Percentiles rank a stretch among this genome's conserved stretches.
These are phyloP conservation scores for Alnus rubra DNA, from an alignment of 306 rosid genomes.

Conservation along the genomic window DNA sequence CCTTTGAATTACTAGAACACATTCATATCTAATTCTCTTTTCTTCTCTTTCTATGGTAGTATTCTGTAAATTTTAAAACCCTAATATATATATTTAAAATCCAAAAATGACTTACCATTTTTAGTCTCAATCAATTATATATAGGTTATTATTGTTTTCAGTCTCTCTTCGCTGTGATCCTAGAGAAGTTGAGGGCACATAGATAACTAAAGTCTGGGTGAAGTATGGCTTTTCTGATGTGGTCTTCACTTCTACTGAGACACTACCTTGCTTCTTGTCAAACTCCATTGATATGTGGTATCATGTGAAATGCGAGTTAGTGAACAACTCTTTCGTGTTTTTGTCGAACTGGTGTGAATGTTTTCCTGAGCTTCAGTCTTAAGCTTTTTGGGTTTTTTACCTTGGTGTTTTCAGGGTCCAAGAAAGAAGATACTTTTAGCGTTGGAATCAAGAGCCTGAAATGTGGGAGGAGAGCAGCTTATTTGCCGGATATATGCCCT, in stretches of 20 bases:
- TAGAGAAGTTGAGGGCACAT: background rate
- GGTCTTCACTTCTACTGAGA: background rate
- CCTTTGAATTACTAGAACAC: background rate
- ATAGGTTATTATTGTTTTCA: background rate
- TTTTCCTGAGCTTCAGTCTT: slow-evolving; percentile 15
- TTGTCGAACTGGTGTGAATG: background rate
- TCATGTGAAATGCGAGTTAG: background rate
- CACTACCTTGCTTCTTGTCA: background rate
- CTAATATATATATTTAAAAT: too few species aligned
- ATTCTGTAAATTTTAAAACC: too few species aligned
- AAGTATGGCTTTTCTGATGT: background rate
- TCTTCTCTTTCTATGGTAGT: too few species aligned
- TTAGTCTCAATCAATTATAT: too few species aligned
- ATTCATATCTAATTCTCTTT: background rate
- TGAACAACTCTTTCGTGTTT: background rate
- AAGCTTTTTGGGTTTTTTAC: slow-evolving; percentile 25
- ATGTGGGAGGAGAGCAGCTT: slow-evolving; percentile 17
- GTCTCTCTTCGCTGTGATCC: background rate
- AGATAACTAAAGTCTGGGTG: background rate
- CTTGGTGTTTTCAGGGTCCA: slow-evolving; percentile 76
- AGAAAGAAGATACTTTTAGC: slow-evolving; percentile 96
- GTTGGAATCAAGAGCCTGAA: slow-evolving; percentile 76
- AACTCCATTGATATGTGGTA: background rate
- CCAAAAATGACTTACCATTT: background rate
- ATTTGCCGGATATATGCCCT: slow-evolving; percentile 7